Base-by-base conservation (phyloP, 2,329 filamentous ascomycete genomes). In the Byssoonygena ceratinophila region DNA sequence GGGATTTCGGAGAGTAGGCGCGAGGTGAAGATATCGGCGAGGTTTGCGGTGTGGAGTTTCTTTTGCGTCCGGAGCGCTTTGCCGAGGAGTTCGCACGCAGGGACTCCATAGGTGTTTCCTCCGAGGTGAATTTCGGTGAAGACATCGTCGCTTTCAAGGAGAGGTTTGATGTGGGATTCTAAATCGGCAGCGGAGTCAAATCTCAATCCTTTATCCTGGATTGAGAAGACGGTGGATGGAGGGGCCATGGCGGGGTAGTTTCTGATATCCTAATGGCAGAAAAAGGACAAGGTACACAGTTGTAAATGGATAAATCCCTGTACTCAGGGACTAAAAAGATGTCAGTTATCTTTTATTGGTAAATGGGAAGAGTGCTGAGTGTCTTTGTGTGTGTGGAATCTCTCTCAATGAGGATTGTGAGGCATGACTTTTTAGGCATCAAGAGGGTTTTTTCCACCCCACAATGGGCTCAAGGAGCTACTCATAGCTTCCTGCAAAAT, bases 1-100 rank as follows among this genome's bases (percentile, higher is more conserved):
- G 92, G 92, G 58, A 98, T 98, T 69, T 98, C 92, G 69, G 83
- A 85, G 57, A 97, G 82, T 43, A 97, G 81, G 60, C 92, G 87
- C 29, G 87, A 87, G 54, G 92, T 98, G 75, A 97, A 98, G 75
- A 98, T 95, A 69, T 98, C 92, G 68, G 90, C 90, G 53, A 98
- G 77, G 72, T 96, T 94, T 65, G 87, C 90, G 64, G 83, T 75
- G 58, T 85, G 80, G 39, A 96, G 76, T 57, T 76, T 84, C 73
- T 87, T 87, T 74, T 97, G 94, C 52, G 85, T 86, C 57, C 83
- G 79, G 53, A 98, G 76, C 48, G 94, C 83, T 60, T 88, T 81
- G 41, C 88, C 90, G 41, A 98, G 80, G 29, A 83, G 82, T 70
- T 90, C 83, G 66, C 85, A 94, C 46, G 92, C 92, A 46, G 83